These are phyloP conservation scores for Hypoxylon crocopeplum DNA, from an alignment of 495 filamentous ascomycete genomes.

Conservation along the genomic window DNA sequence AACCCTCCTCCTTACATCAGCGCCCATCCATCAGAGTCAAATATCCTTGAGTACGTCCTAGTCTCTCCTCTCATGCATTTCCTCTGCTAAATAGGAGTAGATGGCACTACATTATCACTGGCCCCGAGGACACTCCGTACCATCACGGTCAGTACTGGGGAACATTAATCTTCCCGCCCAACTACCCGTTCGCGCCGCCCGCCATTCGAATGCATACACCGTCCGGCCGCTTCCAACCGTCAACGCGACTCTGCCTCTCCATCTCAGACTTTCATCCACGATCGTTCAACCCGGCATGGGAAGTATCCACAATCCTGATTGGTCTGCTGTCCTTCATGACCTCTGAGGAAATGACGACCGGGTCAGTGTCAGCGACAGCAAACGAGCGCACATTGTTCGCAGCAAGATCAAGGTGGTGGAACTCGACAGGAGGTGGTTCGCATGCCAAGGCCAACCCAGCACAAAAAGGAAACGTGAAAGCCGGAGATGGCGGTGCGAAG, in stretches of 20 bases:
- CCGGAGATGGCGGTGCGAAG: conserved; percentile 90
- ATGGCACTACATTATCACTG: conserved; percentile 98
- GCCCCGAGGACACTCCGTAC: conserved; percentile 93
- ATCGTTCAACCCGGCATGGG: conserved; percentile 99
- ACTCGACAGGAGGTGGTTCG: conserved; percentile 92
- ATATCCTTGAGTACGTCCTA: conserved; percentile 83
- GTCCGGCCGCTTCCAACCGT: conserved; percentile 91
- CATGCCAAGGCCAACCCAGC: conserved; percentile 52
- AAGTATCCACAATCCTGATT: conserved; percentile 94
- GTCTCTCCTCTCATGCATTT: not conserved
- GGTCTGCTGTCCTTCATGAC: conserved; percentile 98
- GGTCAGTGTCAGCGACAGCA: conserved; percentile 80
- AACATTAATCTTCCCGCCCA: conserved; percentile 90
- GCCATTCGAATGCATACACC: conserved; percentile 99
- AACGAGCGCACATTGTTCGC: conserved; percentile 81
- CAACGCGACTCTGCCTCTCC: conserved; percentile 87
- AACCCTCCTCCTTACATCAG: conserved; percentile 93
- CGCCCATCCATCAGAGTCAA: conserved; percentile 91
- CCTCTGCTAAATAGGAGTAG: conserved; percentile 48
- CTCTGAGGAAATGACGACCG: conserved; percentile 98
- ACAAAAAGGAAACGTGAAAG: conserved; percentile 62
- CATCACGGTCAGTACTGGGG: conserved; percentile 98
- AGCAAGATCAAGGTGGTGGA: conserved; percentile 90
- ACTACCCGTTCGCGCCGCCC: conserved; percentile 96
- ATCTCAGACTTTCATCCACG: conserved; percentile 98